Conservation (phyloP, 1,139 yeast genomes). For the Nakaseomyces nivariensis region DNA sequence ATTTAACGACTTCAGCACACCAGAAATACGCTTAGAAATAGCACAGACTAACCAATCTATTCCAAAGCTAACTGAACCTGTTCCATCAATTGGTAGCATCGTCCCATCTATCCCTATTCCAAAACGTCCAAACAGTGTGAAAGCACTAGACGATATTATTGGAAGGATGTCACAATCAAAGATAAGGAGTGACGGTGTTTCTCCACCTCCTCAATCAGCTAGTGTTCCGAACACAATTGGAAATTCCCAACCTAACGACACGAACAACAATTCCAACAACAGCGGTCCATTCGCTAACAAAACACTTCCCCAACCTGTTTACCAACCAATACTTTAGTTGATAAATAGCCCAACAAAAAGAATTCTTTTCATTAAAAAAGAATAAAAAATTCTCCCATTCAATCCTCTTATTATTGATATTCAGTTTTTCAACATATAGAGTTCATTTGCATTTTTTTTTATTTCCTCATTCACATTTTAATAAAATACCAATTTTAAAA, state of each 20-base stretch:
- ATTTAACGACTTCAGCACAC: constrained; percentile 21
- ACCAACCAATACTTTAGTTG: constrained; percentile 20
- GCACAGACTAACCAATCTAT: constrained; percentile 4
- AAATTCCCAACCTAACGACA: constrained; percentile 4
- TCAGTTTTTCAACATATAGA: background rate
- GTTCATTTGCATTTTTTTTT: background rate
- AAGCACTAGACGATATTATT: constrained; percentile 19
- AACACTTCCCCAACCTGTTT: constrained; percentile 25
- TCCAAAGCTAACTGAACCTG: background rate
- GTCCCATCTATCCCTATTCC: constrained; percentile 2
- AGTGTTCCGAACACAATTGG: constrained; percentile 4
- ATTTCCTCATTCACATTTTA: background rate
- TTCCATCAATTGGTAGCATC: background rate
- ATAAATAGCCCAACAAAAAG: background rate
- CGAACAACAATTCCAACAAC: background rate
- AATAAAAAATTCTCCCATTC: background rate
- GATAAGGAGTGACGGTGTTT: constrained; percentile 1
- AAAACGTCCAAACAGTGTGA: constrained; percentile 6
- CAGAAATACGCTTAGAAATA: constrained; percentile 20
- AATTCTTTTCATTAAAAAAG: background rate
- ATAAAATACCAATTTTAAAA: background rate
- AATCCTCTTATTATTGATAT: constrained; percentile 1
- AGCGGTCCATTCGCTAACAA: constrained; percentile 10
- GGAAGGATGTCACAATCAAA: constrained; percentile 16
- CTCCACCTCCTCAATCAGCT: constrained; percentile 6